A percentile compares a stretch with the other conserved stretches of the same genome.
phyloP scores from a whole-genome alignment of 805 yeast genomes.

The Cyberlindnera saturnus region DNA sequence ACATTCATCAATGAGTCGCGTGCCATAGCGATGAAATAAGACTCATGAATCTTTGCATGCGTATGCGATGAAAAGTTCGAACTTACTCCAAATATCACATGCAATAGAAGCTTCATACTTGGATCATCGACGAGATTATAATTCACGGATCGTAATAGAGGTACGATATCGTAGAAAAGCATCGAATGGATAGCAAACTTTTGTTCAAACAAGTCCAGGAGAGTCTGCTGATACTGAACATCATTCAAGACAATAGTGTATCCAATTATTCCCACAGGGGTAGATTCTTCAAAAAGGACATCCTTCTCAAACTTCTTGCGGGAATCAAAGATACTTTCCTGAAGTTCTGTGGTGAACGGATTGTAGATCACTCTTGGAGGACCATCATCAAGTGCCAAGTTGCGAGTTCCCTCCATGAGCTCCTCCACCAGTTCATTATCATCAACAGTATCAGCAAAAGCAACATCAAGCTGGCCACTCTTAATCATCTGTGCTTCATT shows the following conservation, averaged over 20 bases:
- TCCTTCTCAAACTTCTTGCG: neutral
- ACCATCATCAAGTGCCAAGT: neutral
- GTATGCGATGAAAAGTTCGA: slow-evolving; percentile 20
- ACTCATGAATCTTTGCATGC: slow-evolving; percentile 4
- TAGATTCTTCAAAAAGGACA: neutral
- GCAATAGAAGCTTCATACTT: slow-evolving; percentile 22
- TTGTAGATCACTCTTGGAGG: neutral
- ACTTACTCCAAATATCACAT: slow-evolving; percentile 22
- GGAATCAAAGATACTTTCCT: neutral
- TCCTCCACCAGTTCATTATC: neutral
- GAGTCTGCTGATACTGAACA: slow-evolving; percentile 4
- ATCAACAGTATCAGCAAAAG: neutral
- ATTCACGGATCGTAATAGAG: slow-evolving; percentile 6
- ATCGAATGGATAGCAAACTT: slow-evolving; percentile 12
- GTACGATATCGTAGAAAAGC: slow-evolving; percentile 8
- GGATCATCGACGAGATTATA: slow-evolving; percentile 12
- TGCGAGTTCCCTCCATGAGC: neutral
- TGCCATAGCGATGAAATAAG: slow-evolving; percentile 22
- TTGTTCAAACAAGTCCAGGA: slow-evolving; percentile 6
- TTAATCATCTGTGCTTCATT: neutral
- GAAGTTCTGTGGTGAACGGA: neutral
- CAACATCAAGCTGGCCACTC: too few relatives aligned
- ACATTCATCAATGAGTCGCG: slow-evolving; percentile 20
- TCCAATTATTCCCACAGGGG: slow-evolving; percentile 2
- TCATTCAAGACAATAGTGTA: slow-evolving; percentile 4